These are phyloP conservation scores for Albatrellus ellisii DNA, from an alignment of 768 basidiomycete species.

Conservation along the genomic window DNA sequence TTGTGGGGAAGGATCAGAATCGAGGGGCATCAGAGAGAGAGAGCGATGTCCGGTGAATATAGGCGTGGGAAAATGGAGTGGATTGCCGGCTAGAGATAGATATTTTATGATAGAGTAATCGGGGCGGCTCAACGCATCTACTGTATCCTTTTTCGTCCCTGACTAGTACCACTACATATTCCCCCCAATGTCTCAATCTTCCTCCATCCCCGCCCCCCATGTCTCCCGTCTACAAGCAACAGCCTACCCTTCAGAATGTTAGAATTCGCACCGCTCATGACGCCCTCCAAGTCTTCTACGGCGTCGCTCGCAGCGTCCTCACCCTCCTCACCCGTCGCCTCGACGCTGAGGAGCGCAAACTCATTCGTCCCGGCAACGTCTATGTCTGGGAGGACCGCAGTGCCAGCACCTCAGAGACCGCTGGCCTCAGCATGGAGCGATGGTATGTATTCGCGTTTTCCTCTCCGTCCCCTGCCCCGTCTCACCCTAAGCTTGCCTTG, in stretches of 20 bases:
- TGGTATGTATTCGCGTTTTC: slow-evolving; percentile 24
- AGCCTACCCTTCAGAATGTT: slow-evolving; percentile 56
- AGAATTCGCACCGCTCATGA: slow-evolving; percentile 69
- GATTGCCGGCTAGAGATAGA: slow-evolving; percentile 11
- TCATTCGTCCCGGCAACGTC: slow-evolving; percentile 38
- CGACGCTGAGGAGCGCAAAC: slow-evolving; percentile 51
- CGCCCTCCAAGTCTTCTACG: slow-evolving; percentile 73
- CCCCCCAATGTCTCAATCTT: not conserved
- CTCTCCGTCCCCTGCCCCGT: not conserved
- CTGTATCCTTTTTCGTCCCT: slow-evolving; percentile 16
- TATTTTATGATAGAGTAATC: too few relatives aligned
- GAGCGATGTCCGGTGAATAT: not conserved
- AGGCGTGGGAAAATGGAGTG: not conserved
- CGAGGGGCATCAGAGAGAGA: not conserved
- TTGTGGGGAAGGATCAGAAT: not conserved
- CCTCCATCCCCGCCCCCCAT: slow-evolving; percentile 13
- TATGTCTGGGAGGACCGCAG: slow-evolving; percentile 67
- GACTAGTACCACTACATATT: slow-evolving; percentile 5
- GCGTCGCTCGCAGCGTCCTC: slow-evolving; percentile 46
- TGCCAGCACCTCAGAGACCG: slow-evolving; percentile 59
- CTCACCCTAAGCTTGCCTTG: not conserved
- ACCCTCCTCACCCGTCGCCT: slow-evolving; percentile 67
- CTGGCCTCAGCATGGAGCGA: slow-evolving; percentile 70
- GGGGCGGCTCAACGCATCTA: slow-evolving; percentile 16
- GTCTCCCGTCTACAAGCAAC: slow-evolving; percentile 35